Conservation (phyloP, 139 green algal genomes). For the Chlorella sp. region DNA sequence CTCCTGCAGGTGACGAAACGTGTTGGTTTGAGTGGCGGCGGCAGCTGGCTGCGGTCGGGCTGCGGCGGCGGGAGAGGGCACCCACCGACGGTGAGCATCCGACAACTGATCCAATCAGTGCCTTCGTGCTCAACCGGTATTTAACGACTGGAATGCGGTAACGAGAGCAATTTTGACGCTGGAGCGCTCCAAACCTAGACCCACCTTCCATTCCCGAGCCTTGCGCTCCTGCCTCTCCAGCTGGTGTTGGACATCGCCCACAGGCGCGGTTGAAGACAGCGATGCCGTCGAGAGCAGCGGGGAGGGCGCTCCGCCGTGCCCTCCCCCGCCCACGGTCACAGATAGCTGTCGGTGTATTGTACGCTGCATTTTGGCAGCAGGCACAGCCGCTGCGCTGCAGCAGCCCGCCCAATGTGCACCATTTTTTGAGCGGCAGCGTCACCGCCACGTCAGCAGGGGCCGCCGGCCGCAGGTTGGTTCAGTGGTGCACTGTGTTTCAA, state of each 20-base stretch:
- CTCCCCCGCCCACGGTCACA: too few relatives aligned
- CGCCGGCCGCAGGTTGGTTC: too few relatives aligned
- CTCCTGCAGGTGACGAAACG: slow-evolving; percentile 2
- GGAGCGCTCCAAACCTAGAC: background rate
- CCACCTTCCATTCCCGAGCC: slow-evolving; percentile 6
- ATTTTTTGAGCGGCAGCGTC: too few relatives aligned
- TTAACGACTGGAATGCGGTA: background rate
- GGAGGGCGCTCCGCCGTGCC: background rate
- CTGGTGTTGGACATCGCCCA: background rate
- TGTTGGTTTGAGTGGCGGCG: background rate
- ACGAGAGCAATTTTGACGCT: background rate
- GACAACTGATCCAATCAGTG: too few relatives aligned
- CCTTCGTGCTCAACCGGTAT: background rate
- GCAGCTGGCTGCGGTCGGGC: background rate
- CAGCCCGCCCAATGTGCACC: too few relatives aligned
- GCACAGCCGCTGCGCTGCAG: too few relatives aligned
- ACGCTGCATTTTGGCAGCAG: too few relatives aligned
- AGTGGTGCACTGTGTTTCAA: too few relatives aligned
- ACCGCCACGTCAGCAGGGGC: too few relatives aligned
- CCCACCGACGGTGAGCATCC: background rate
- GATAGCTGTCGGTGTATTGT: too few relatives aligned
- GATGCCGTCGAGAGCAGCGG: background rate
- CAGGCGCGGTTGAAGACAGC: background rate
- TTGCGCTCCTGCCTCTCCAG: background rate
- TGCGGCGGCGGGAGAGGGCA: background rate